Percentiles rank a stretch among this genome's conserved stretches.
Evolutionary conservation across 179 eudicot genomes (phyloP).

Genomic region (Drosera spatulata): DNA sequence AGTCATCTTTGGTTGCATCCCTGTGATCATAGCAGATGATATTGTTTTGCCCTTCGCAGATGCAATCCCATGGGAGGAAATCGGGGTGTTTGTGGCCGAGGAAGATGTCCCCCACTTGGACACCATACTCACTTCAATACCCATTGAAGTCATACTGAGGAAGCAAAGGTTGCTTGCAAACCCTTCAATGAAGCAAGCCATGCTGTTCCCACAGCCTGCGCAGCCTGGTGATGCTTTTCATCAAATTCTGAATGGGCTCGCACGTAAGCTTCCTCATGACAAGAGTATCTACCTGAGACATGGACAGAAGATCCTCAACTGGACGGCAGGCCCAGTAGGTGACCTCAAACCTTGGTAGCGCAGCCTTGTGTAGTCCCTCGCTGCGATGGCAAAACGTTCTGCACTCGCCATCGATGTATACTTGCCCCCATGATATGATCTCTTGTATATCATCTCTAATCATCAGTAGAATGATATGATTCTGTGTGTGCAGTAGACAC

Average conservation of each 20-base stretch:
- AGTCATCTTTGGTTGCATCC: constrained; percentile 87
- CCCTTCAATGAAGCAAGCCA: constrained; percentile 92
- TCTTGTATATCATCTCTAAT: too few relatives aligned
- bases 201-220: constrained; percentile 89
- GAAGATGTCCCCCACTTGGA: constrained; percentile 79
- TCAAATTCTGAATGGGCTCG: constrained; percentile 89
- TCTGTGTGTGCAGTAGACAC: too few relatives aligned
- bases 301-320: constrained; percentile 61
- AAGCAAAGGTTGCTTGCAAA: constrained; percentile 87
- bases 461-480: too few relatives aligned
- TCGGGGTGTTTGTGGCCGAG: constrained; percentile 78
- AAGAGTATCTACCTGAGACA: constrained; percentile 39
- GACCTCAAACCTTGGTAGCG: constrained; percentile 89
- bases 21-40: constrained; percentile 88
- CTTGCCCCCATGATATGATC: too few relatives aligned
- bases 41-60: constrained; percentile 92
- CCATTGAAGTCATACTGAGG: constrained; percentile 68
- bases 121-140: constrained; percentile 73
- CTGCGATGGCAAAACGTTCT: too few relatives aligned
- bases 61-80: constrained; percentile 97
- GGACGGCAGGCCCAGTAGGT: constrained; percentile 87
- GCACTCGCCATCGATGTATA: too few relatives aligned
- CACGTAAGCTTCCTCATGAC: constrained; percentile 80
- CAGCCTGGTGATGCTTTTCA: constrained; percentile 91
- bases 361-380: too few relatives aligned